Percentiles rank a stretch among this genome's conserved stretches.
phyloP scores from a whole-genome alignment of 2,329 filamentous ascomycete species.

The Phaeosphaeria sp. region DNA sequence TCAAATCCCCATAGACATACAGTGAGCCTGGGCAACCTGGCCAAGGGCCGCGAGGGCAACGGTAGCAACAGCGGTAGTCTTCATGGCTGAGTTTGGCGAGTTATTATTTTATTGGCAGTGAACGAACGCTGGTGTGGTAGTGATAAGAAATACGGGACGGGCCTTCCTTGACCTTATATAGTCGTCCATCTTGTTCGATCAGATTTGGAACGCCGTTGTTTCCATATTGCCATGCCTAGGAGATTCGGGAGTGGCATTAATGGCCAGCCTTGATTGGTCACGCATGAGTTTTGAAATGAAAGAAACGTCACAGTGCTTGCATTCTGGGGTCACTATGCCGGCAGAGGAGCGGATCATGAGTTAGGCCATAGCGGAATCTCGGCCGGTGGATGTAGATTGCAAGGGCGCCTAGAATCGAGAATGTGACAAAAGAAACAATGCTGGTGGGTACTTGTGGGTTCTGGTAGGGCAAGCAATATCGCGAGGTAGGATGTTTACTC shows the following conservation, averaged over 20 bases:
- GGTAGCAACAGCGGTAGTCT: slow-evolving; percentile 40
- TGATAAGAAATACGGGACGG: slow-evolving; percentile 12
- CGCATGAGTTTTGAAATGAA: slow-evolving; percentile 36
- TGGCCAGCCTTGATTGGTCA: slow-evolving; percentile 25
- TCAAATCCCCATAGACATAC: slow-evolving; percentile 22
- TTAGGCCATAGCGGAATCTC: slow-evolving; percentile 21
- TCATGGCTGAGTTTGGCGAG: slow-evolving; percentile 31
- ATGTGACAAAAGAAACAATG: slow-evolving; percentile 28
- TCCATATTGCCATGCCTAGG: slow-evolving; percentile 32
- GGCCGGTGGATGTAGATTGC: slow-evolving; percentile 27
- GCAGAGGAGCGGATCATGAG: slow-evolving; percentile 27
- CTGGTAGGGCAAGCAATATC: slow-evolving; percentile 35
- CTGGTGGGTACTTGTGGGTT: slow-evolving; percentile 7
- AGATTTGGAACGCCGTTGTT: slow-evolving; percentile 6
- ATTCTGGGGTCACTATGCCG: slow-evolving; percentile 18
- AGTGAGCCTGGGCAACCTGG: slow-evolving; percentile 46
- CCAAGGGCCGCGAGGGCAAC: slow-evolving; percentile 42
- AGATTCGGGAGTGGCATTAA: slow-evolving; percentile 20
- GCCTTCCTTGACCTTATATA: slow-evolving; percentile 30
- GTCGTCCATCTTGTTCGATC: slow-evolving; percentile 1
- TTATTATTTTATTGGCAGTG: slow-evolving; percentile 5
- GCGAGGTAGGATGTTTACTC: slow-evolving; percentile 17
- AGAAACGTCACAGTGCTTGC: slow-evolving; percentile 21
- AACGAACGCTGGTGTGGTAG: slow-evolving; percentile 7
- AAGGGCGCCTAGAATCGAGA: slow-evolving; percentile 16